These are phyloP conservation scores for Allium fistulosum DNA, from an alignment of 106 monocot species.

Conservation along the genomic window DNA sequence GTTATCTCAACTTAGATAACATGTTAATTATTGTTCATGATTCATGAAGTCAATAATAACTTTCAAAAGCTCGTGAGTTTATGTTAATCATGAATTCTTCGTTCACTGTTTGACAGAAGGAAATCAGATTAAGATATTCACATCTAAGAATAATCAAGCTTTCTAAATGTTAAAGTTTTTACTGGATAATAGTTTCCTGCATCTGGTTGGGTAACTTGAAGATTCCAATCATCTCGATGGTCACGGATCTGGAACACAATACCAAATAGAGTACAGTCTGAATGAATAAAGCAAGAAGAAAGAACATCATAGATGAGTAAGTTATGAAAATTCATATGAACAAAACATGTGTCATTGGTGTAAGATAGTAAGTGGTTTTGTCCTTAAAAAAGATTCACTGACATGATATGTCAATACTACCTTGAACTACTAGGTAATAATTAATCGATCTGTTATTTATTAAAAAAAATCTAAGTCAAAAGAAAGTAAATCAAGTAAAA, in stretches of 20 bases:
- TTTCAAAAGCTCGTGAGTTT: not conserved
- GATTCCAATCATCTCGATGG: slow-evolving; percentile 72
- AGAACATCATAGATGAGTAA: not conserved
- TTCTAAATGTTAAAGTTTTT: slow-evolving; percentile 9
- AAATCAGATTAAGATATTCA: not conserved
- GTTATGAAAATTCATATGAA: not conserved
- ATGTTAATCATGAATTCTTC: not conserved
- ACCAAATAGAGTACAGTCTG: not conserved
- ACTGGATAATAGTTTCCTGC: slow-evolving; percentile 95
- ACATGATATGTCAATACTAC: too few species aligned
- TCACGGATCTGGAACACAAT: slow-evolving; percentile 50
- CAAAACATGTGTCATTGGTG: not conserved
- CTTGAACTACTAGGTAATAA: too few species aligned
- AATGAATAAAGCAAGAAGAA: not conserved
- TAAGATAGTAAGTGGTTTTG: not conserved
- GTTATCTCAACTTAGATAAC: too few species aligned
- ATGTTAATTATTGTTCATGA: too few species aligned
- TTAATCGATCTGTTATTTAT: too few species aligned
- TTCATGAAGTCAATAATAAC: not conserved
- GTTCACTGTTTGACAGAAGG: not conserved
- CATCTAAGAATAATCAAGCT: not conserved
- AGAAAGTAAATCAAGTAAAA: too few species aligned
- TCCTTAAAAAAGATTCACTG: too few species aligned
- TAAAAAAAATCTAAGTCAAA: too few species aligned
- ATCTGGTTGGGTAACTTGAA: slow-evolving; percentile 72